Evolutionary conservation across 768 basidiomycete genomes (phyloP).

Genomic region (Psilocybe tampanensis): DNA sequence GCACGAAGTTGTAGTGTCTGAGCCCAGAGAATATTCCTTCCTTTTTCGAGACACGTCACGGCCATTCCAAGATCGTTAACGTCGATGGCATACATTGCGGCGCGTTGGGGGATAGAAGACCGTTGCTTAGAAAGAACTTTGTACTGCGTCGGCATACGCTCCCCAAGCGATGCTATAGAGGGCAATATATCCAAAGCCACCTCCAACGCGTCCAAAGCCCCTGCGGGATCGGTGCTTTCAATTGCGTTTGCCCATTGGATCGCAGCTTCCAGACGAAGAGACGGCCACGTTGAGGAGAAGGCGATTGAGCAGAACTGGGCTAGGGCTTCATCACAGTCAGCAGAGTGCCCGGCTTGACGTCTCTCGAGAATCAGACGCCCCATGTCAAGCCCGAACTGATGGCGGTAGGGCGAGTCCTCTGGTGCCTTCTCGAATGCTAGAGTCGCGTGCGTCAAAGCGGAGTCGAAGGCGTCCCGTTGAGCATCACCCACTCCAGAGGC

Average conservation of each 20-base stretch:
- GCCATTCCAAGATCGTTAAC: not conserved
- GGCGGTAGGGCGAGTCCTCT: not conserved
- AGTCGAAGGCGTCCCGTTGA: not conserved
- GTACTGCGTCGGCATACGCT: conserved; percentile 1
- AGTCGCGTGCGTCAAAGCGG: not conserved
- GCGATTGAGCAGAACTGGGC: not conserved
- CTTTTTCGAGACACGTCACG: not conserved
- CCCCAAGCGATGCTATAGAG: not conserved
- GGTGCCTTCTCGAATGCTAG: conserved; percentile 3
- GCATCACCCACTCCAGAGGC: not conserved
- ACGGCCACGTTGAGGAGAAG: conserved; percentile 3
- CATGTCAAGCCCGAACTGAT: not conserved
- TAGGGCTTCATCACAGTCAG: not conserved
- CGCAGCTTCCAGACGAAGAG: conserved; percentile 1
- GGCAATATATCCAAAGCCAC: not conserved
- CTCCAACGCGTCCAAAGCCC: not conserved
- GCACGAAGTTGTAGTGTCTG: not conserved
- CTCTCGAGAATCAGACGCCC: not conserved
- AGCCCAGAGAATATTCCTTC: conserved; percentile 4
- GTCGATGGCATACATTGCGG: not conserved
- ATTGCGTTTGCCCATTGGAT: conserved; percentile 4
- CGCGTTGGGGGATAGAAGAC: not conserved
- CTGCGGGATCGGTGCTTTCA: not conserved
- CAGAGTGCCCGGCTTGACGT: not conserved
- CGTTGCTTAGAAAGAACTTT: not conserved